Base-by-base conservation (phyloP, 257 asterid genomes). In the Striga asiatica region DNA sequence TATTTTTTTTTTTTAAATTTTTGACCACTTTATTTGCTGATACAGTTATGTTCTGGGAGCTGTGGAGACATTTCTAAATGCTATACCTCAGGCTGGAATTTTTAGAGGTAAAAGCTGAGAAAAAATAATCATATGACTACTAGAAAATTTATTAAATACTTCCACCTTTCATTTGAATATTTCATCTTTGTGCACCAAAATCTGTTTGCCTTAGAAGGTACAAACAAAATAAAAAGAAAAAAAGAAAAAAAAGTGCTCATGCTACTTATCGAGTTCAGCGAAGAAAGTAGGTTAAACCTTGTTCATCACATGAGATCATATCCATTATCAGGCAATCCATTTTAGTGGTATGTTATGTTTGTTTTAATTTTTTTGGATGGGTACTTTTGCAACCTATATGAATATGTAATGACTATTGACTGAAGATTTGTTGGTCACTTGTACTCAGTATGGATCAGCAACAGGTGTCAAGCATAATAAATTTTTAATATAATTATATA, bases 41-140 rank as follows among this genome's bases (percentile, higher is more conserved):
- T 60, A 59, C 69, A 91, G 98, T 55, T 91, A 91, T 64, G 98
- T 91, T 60, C 70, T 91, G 87, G 98, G 98, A 75, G 98, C 98
- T 58, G 96, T 91, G 49, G 98, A 91, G 83, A 87, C 98, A 56
- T 91, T 91, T 74, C 80, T 91, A 50, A 72, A 84, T 77, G 98
- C 98, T 65, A 66, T 91, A 65, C 98, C 98, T 53, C 68, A 74
- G 57, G 98, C 98, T 53, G 98, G 98, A 71, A 72, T 91, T 75
- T 91, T 87, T 72, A 77, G 75, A 84, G 97, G 98, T 91, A 80
- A 58, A 41, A 22, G 37, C 68, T 32, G 32, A 37, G 45, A 52
- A 50, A 28, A 62, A 51, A 47, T 29, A 13, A 59, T 45, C 55
- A 54, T 41, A 58, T 56, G 60, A 25, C 38, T 56, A 37, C 14